Percentiles rank a stretch among this genome's conserved stretches.
phyloP scores from a whole-genome alignment of 2,329 filamentous ascomycete genomes.

The Penicillium sp. region DNA sequence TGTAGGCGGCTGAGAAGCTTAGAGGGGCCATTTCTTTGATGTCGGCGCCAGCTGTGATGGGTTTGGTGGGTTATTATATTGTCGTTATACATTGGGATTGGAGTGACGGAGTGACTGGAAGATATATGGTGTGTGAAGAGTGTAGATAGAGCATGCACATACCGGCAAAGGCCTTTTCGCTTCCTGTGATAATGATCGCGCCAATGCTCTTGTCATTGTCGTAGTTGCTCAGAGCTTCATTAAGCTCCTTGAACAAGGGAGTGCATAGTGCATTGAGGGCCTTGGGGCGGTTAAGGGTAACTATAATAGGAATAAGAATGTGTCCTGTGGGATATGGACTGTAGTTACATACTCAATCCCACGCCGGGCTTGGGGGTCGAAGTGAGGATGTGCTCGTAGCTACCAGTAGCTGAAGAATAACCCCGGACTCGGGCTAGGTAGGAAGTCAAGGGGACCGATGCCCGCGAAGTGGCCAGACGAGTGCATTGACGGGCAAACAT shows the following conservation, averaged over 20 bases:
- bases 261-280: conserved; percentile 91
- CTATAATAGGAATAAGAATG: conserved; percentile 46
- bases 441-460: conserved; percentile 36
- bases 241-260: conserved; percentile 86
- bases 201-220: conserved; percentile 67
- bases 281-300: conserved; percentile 91
- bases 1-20: conserved; percentile 84
- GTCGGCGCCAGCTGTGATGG: conserved; percentile 71
- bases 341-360: conserved; percentile 66
- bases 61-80: conserved; percentile 2
- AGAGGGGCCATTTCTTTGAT: conserved; percentile 99
- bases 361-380: conserved; percentile 85
- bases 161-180: conserved; percentile 79
- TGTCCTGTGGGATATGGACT: neutral
- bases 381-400: conserved; percentile 79
- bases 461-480: conserved; percentile 60
- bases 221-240: conserved; percentile 69
- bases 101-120: neutral
- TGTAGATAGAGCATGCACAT: conserved; percentile 10
- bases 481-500: conserved; percentile 52
- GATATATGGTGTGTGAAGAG: too few relatives aligned
- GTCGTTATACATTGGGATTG: neutral
- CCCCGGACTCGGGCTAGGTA: conserved; percentile 36
- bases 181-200: conserved; percentile 83
- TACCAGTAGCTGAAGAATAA: conserved; percentile 45